Percentiles rank a stretch among this genome's conserved stretches.
Evolutionary conservation across 2,329 filamentous ascomycete species (phyloP).

Genomic region (Colletotrichum limetticola): DNA sequence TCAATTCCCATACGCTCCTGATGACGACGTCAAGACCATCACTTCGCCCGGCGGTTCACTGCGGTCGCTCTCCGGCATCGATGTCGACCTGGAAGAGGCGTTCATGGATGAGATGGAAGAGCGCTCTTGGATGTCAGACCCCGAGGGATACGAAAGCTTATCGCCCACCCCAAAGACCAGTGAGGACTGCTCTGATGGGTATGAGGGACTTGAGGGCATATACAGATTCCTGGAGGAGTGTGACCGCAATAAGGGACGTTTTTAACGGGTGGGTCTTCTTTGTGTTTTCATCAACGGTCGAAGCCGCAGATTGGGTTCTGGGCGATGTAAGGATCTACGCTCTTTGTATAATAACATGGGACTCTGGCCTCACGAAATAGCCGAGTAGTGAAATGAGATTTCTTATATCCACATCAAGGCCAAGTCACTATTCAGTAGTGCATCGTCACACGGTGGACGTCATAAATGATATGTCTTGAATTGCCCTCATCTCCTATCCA

Average conservation of each 20-base stretch:
- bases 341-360: conserved; percentile 36
- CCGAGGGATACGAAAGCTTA: conserved; percentile 61
- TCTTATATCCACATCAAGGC: conserved; percentile 18
- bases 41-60: conserved; percentile 61
- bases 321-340: conserved; percentile 35
- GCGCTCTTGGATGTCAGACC: conserved; percentile 60
- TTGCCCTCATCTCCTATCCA: not conserved
- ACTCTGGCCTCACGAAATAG: conserved; percentile 8
- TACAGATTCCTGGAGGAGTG: conserved; percentile 70
- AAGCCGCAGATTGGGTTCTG: not conserved
- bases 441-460: not conserved
- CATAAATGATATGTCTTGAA: not conserved
- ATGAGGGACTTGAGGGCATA: conserved; percentile 67
- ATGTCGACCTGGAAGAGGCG: conserved; percentile 48
- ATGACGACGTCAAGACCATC: conserved; percentile 45
- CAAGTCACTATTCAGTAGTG: not conserved
- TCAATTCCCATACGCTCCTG: conserved; percentile 86
- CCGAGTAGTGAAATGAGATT: conserved; percentile 28
- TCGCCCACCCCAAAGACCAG: conserved; percentile 54
- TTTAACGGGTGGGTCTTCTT: conserved; percentile 36
- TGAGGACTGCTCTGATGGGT: conserved; percentile 58
- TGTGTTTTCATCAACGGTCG: not conserved
- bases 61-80: conserved; percentile 52
- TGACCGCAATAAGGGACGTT: conserved; percentile 53
- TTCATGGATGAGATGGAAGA: conserved; percentile 56